Base-by-base conservation (phyloP, 169 alveolate genomes). In the Theileria sp. region DNA sequence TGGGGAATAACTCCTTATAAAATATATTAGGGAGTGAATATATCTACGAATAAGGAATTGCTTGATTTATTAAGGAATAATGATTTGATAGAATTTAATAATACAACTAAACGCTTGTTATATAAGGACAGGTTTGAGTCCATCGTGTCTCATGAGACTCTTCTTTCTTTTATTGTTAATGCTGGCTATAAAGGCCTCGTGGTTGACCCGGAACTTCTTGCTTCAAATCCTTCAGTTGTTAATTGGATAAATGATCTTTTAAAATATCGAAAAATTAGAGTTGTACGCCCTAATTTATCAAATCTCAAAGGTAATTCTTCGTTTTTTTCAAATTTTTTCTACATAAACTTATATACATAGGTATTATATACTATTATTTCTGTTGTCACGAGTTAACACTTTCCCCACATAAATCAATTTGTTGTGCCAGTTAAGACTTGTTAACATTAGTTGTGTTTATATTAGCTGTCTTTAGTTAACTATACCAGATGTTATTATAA, bases 161-260 rank as follows among this genome's bases (percentile, higher is more conserved):
- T 85, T 23, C 70, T 79, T 3, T 71, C 72, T 50, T 78, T 70
- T 58, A 36, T 85, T 28, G 79, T 38, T 19, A 77, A 72, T 60
- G 23, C 68, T 44, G 61, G 28, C 23, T 32, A 38, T 79, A 78
- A 71, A 58, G 91, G 91, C 23, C 66, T 85, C 44, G 76, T 86
- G 6, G 88, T 89, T 21, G 81, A 72, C 81, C 73, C 64, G 56
- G 94, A 88, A 69, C 78, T 89, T 50, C 69, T 89, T 60, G 44
- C 66, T 68, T 71, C 87, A 61, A 80, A 56, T 67, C 75, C 87
- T 0, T 69, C 49, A 7, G 77, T 88, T 87, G 65, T 60, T 34
- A 64, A 32, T 17, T 89, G 94, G 94, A 58, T 89, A 0, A 72
- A 89, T 67, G 92, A 79, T 23, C 51, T 77, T 26, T 62, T 89